A percentile compares a stretch with the other conserved stretches of the same genome.
Conservation (phyloP, 2,329 filamentous ascomycete species). For the Aotearoamyces nothofagi region DNA sequence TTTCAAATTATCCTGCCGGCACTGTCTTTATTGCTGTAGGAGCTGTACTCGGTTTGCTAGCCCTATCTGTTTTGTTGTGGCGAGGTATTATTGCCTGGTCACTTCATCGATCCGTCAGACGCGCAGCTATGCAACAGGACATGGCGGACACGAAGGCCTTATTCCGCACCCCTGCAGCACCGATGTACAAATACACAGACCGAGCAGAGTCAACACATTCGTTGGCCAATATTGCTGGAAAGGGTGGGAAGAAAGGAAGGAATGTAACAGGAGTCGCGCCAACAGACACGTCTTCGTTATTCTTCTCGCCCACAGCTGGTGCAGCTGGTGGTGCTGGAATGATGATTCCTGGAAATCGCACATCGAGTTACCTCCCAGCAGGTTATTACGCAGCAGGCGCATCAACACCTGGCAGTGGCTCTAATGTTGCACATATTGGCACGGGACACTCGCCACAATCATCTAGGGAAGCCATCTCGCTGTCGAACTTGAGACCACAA, state of each 20-base stretch:
- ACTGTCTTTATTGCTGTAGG: conserved; percentile 95
- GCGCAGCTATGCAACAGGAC: conserved; percentile 64
- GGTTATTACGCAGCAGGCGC: conserved; percentile 73
- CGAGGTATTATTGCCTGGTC: conserved; percentile 78
- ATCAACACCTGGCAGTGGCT: conserved; percentile 18
- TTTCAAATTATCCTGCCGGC: conserved; percentile 72
- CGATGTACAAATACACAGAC: conserved; percentile 51
- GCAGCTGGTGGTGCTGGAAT: conserved; percentile 36
- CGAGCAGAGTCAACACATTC: conserved; percentile 23
- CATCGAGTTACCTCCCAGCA: conserved; percentile 71
- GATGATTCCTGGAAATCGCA: conserved; percentile 40
- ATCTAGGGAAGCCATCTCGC: conserved; percentile 31
- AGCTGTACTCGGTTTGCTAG: conserved; percentile 71
- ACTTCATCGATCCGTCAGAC: conserved; percentile 79
- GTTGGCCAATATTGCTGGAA: conserved; percentile 11
- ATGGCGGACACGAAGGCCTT: conserved; percentile 53
- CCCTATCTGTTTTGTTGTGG: conserved; percentile 73
- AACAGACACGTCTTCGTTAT: conserved; percentile 32
- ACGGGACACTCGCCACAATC: conserved; percentile 5
- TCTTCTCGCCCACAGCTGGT: conserved; percentile 87
- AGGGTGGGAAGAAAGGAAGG: conserved; percentile 16
- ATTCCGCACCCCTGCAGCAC: conserved; percentile 39
- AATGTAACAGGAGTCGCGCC: conserved; percentile 19
- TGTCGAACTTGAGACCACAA: conserved; percentile 37
- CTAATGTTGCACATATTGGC: conserved; percentile 22